Percentiles rank a stretch among this genome's conserved stretches.
phyloP scores from a whole-genome alignment of 2,329 filamentous ascomycete genomes.

The Gremmenia infestans region DNA sequence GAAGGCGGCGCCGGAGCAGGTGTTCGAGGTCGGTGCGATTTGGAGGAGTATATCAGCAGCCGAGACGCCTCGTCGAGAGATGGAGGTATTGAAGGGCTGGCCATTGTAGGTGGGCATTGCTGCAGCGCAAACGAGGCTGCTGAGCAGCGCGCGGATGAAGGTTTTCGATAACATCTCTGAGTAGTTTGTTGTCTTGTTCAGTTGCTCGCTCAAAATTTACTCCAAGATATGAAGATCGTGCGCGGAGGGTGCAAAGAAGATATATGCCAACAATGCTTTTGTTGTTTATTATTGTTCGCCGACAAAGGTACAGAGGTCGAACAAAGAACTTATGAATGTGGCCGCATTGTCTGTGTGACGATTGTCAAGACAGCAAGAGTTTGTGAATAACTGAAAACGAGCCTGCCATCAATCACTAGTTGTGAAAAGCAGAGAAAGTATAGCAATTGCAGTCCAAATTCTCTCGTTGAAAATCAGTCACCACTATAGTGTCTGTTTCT shows the following conservation, averaged over 20 bases:
- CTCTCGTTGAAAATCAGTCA: too few species aligned
- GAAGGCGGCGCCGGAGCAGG: constrained; percentile 40
- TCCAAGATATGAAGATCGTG: neutral
- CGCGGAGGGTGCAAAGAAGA: neutral
- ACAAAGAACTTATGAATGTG: neutral
- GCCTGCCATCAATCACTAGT: neutral
- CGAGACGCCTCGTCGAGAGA: constrained; percentile 5
- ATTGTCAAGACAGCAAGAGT: neutral
- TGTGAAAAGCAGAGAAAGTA: neutral
- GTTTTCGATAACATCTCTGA: constrained; percentile 5
- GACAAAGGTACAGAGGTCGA: neutral
- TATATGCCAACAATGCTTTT: neutral
- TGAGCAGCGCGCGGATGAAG: constrained; percentile 2
- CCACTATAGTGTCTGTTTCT: too few species aligned
- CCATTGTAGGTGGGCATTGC: constrained; percentile 2
- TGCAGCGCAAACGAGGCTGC: constrained; percentile 4
- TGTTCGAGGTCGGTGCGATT: constrained; percentile 44
- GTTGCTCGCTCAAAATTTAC: neutral
- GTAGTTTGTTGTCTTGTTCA: neutral
- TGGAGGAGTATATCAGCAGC: constrained; percentile 20
- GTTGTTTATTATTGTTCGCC: neutral
- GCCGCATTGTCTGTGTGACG: neutral
- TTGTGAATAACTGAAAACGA: neutral
- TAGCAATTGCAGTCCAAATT: neutral
- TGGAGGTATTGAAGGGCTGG: neutral